These are phyloP conservation scores for Phytopythium kandeliae DNA, from an alignment of 352 stramenopile species.

Conservation along the genomic window DNA sequence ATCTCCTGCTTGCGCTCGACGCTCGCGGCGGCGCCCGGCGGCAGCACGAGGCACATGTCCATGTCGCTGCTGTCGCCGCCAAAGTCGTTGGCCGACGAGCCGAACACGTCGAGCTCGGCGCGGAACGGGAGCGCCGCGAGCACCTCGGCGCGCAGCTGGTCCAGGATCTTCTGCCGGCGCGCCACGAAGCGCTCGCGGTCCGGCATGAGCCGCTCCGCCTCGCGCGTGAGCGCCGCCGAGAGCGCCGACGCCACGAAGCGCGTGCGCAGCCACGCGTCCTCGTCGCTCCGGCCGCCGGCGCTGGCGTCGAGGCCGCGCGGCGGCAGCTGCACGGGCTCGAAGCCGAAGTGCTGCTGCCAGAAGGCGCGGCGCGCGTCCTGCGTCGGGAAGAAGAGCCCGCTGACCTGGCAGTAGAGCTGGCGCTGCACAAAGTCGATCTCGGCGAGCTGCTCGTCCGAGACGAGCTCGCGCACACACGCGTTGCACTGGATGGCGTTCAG, in stretches of 20 bases:
- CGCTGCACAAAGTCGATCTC: slow-evolving; percentile 56
- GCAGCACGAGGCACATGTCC: slow-evolving; percentile 90
- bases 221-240: slow-evolving; percentile 42
- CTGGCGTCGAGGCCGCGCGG: not conserved
- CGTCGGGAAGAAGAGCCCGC: slow-evolving; percentile 59
- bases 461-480: slow-evolving; percentile 53
- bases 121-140: slow-evolving; percentile 47
- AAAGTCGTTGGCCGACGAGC: slow-evolving; percentile 97
- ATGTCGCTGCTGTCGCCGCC: slow-evolving; percentile 90
- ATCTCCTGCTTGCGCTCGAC: slow-evolving; percentile 70
- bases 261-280: slow-evolving; percentile 22
- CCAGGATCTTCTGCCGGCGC: slow-evolving; percentile 62
- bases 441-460: slow-evolving; percentile 44
- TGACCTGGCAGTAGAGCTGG: slow-evolving; percentile 70
- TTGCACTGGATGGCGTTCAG: slow-evolving; percentile 65
- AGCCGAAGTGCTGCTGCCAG: slow-evolving; percentile 63
- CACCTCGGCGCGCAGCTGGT: slow-evolving; percentile 53
- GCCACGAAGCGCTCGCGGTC: slow-evolving; percentile 51
- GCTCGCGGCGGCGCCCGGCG: slow-evolving; percentile 11
- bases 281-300: not conserved
- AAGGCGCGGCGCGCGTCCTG: slow-evolving; percentile 35
- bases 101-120: slow-evolving; percentile 88
- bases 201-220: slow-evolving; percentile 55
- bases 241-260: slow-evolving; percentile 36
- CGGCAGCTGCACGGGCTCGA: slow-evolving; percentile 33